Base-by-base conservation (phyloP, 1,284 basidiomycete species). In the Vanrija humicola region DNA sequence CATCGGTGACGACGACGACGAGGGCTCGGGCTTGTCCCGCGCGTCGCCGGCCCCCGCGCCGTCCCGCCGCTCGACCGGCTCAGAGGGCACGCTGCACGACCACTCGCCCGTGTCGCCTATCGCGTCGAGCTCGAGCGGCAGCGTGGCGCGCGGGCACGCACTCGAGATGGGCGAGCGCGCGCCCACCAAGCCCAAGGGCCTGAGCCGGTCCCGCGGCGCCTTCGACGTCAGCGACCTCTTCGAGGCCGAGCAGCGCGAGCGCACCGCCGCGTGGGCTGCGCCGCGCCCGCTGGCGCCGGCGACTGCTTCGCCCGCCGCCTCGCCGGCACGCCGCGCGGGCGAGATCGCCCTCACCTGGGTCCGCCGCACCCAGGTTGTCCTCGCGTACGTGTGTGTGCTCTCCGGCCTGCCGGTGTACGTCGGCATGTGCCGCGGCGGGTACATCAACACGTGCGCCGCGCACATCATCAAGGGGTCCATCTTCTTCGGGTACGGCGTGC, bases 381-480 rank as follows among this genome's bases (percentile, higher is more conserved):
- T 73, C 47, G 71, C 69, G 7, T 73, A 73, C 54, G 66, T 71
- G 18, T 58, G 58, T n/a, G 51, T 70, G n/a, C 43, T 69, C 44
- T 59, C 65, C 14, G 72, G 67, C 14, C 57, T 74, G 19, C 56
- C 61, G 15, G 59, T 56, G 3, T 74, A 74, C 50, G 66, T 68
- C 15, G 70, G 55, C 56, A 75, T 70, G 69, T 62, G 61, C 53
- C 64, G 64, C 46, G 62, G 58, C 3, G 84, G 81, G 61, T 88
- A 86, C 67, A 66, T 86, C 58, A 93, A 92, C 66, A 85, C 84
- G 0, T 97, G 93, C 65, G 80, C 93, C 18, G 94, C 95, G 0
- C 94, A 98, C 77, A 77, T 93, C 45, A 95, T 98, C 80, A 98
- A 93, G 82, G 90, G 91, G 43, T 84, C 82, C 38, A 91, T 93